Percentiles rank a stretch among this genome's conserved stretches.
Conservation (phyloP, 257 asterid species). For the Leonotis leonurus region DNA sequence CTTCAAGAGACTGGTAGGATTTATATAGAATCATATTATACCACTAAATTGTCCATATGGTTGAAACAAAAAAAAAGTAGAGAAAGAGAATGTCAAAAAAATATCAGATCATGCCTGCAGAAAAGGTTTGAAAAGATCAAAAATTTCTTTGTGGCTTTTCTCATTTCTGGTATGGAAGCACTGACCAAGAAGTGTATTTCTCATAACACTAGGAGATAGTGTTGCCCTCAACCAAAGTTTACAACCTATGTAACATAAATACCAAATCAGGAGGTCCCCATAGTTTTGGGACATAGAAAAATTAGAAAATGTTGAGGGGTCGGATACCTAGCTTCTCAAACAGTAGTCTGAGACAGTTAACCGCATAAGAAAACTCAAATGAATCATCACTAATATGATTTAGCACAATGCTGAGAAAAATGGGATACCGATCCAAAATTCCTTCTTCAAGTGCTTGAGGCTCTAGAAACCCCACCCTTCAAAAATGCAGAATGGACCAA, state of each 20-base stretch:
- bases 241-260: slow-evolving; percentile 50
- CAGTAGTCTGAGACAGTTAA: slow-evolving; percentile 80
- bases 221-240: slow-evolving; percentile 96
- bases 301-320: slow-evolving; percentile 12
- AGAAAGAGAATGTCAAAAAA: slow-evolving; percentile 10
- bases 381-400: slow-evolving; percentile 94
- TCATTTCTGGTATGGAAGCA: slow-evolving; percentile 97
- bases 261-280: slow-evolving; percentile 10
- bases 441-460: slow-evolving; percentile 99
- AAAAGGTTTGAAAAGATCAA: slow-evolving; percentile 95
- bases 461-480: slow-evolving; percentile 92
- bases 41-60: not conserved
- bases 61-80: not conserved
- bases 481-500: slow-evolving; percentile 23
- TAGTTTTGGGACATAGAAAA: slow-evolving; percentile 6
- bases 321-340: slow-evolving; percentile 92
- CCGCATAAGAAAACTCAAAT: slow-evolving; percentile 80
- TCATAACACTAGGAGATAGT: slow-evolving; percentile 91
- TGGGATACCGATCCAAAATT: slow-evolving; percentile 84
- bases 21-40: slow-evolving; percentile 12
- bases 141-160: slow-evolving; percentile 96
- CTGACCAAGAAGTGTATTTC: slow-evolving; percentile 92
- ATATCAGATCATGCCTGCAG: slow-evolving; percentile 59
- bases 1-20: slow-evolving; percentile 87
- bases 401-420: slow-evolving; percentile 88